Percentiles rank a stretch among this genome's conserved stretches.
These are phyloP conservation scores for Solanum hybrid DNA, from an alignment of 305 asterid species.

Conservation along the genomic window DNA sequence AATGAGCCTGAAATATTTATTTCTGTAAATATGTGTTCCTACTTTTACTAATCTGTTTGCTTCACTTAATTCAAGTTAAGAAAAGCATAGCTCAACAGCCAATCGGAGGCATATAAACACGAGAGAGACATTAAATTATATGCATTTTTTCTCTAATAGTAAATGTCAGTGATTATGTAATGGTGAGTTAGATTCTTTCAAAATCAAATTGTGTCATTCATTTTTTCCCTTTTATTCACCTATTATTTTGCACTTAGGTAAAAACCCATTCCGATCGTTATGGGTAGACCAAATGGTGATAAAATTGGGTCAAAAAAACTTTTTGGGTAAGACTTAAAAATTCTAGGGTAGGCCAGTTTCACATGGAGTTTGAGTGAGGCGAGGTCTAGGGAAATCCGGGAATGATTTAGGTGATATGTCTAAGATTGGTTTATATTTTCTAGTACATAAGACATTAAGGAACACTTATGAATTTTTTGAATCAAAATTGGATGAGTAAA, in stretches of 20 bases:
- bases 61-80: not conserved
- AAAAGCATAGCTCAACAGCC: not conserved
- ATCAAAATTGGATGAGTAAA: too few species aligned
- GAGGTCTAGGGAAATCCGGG: not conserved
- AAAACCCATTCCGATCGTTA: too few species aligned
- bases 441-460: too few species aligned
- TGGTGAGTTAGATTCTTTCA: not conserved
- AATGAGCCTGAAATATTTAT: too few species aligned
- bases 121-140: not conserved
- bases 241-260: not conserved
- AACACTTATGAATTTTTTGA: too few species aligned
- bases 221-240: not conserved
- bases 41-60: not conserved
- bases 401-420: too few species aligned
- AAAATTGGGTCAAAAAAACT: not conserved
- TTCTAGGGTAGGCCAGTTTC: not conserved
- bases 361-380: not conserved
- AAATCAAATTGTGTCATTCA: not conserved
- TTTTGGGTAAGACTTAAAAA: not conserved
- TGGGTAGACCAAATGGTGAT: not conserved
- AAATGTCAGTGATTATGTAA: not conserved
- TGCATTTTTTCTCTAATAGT: not conserved
- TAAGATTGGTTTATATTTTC: too few species aligned
- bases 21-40: not conserved
- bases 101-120: too few species aligned